These are phyloP conservation scores for Diutina neorugosa DNA, from an alignment of 1,139 yeast species.

Conservation along the genomic window DNA sequence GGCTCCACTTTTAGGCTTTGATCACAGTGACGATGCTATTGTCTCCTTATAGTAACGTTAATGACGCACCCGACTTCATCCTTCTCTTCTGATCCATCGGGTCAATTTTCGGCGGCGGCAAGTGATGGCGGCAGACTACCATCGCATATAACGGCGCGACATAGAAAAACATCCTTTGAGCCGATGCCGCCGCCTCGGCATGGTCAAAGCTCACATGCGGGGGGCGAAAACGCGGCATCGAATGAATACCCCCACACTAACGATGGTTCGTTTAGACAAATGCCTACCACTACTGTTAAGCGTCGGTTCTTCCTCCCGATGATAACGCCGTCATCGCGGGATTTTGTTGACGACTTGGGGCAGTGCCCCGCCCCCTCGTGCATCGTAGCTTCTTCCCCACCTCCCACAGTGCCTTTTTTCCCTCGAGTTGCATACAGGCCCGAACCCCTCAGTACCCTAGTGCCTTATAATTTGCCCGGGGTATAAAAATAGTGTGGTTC, in stretches of 20 bases:
- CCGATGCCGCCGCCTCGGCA: background rate
- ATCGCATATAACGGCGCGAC: background rate
- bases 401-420: background rate
- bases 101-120: background rate
- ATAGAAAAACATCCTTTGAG: background rate
- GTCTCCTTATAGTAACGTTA: background rate
- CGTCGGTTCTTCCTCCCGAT: background rate
- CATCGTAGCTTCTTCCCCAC: constrained; percentile 1
- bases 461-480: background rate
- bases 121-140: background rate
- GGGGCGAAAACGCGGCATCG: background rate
- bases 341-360: background rate
- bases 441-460: constrained; percentile 1
- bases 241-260: background rate
- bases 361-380: background rate
- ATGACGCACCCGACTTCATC: background rate
- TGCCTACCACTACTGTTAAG: background rate
- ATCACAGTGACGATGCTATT: no score
- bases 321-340: background rate
- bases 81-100: background rate
- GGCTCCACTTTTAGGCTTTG: no score
- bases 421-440: background rate
- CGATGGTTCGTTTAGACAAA: background rate
- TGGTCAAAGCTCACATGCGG: background rate
- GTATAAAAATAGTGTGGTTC: background rate